Evolutionary conservation across 176 grass and related monocot genomes (phyloP).

Genomic region (Panicum miliaceum): DNA sequence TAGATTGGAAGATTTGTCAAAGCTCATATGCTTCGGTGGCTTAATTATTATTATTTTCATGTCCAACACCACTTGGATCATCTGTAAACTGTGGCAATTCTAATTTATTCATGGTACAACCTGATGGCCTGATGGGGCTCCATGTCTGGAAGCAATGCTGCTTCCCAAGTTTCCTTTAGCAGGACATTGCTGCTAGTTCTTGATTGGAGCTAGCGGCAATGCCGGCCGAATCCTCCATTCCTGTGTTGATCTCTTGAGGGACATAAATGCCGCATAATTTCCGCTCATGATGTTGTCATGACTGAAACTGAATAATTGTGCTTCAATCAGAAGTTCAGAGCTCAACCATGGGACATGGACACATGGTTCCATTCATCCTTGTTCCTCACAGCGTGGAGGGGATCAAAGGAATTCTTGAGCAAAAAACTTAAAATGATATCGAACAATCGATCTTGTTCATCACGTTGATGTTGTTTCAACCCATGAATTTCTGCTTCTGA

Average conservation of each 20-base stretch:
- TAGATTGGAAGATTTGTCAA: conserved; percentile 30
- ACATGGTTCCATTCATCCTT: too few relatives aligned
- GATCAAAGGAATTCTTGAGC: neutral
- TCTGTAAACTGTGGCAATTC: neutral
- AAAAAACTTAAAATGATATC: neutral
- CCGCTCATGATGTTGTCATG: neutral
- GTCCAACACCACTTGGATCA: neutral
- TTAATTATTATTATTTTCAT: neutral
- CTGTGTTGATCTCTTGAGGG: neutral
- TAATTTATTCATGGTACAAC: neutral
- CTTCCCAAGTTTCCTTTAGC: too few relatives aligned
- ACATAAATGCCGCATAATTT: too few relatives aligned
- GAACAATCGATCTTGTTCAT: neutral
- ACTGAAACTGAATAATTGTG: neutral
- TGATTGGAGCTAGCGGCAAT: too few relatives aligned
- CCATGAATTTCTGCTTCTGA: neutral
- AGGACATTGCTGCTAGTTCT: too few relatives aligned
- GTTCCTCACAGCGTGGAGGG: too few relatives aligned
- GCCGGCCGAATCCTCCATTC: neutral
- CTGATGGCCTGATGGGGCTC: neutral
- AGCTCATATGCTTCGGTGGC: neutral
- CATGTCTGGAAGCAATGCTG: neutral
- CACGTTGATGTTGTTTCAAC: neutral
- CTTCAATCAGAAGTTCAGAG: too few relatives aligned
- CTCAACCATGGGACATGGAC: neutral